phyloP scores from a whole-genome alignment of 148 eudicot species.

The Rhododendron simsii region DNA sequence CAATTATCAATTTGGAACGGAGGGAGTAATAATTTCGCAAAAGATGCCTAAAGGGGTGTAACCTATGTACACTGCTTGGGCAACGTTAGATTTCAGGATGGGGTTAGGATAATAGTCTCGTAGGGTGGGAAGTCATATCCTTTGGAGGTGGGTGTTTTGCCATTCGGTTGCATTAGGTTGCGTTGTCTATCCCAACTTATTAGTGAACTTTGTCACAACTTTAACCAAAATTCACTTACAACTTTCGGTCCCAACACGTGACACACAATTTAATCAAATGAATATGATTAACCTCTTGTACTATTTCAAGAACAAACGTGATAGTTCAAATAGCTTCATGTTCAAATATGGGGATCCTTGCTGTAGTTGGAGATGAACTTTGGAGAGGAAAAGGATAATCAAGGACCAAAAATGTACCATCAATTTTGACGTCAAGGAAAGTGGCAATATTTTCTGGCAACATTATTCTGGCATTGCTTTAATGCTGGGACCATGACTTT shows the following conservation, averaged over 20 bases:
- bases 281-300: neutral
- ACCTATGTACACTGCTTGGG: neutral
- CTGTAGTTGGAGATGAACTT: neutral
- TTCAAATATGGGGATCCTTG: neutral
- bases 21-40: neutral
- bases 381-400: conserved; percentile 4
- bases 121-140: neutral
- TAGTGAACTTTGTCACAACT: neutral
- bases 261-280: neutral
- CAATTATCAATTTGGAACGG: neutral
- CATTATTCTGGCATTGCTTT: neutral
- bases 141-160: neutral
- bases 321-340: neutral
- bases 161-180: neutral
- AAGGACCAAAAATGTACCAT: neutral
- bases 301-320: neutral
- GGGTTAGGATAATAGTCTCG: neutral
- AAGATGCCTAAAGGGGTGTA: neutral
- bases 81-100: neutral
- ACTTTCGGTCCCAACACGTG: neutral
- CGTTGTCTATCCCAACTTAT: neutral
- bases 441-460: neutral
- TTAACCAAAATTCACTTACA: neutral
- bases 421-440: neutral
- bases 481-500: neutral